Percentiles rank a stretch among this genome's conserved stretches.
phyloP scores from a whole-genome alignment of 352 stramenopile genomes.

The Globisporangium okanoganense region DNA sequence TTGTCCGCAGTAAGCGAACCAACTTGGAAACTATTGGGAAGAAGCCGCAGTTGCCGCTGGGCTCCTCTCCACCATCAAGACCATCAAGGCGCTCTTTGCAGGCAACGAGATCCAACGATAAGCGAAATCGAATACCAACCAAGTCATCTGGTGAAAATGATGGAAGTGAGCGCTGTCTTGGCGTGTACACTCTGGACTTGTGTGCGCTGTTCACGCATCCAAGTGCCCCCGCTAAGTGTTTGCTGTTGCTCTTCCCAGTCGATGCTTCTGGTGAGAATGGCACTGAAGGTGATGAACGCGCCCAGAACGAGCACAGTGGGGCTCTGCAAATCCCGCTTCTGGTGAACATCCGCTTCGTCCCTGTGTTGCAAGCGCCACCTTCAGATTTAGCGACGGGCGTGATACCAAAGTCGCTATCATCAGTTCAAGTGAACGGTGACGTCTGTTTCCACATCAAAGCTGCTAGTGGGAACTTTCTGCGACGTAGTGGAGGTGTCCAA shows the following conservation, averaged over 20 bases:
- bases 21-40: not conserved
- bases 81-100: not conserved
- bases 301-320: not conserved
- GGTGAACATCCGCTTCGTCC: not conserved
- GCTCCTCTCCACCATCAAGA: not conserved
- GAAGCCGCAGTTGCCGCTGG: not conserved
- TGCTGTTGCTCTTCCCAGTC: conserved; percentile 4
- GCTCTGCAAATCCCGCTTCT: conserved; percentile 5
- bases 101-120: not conserved
- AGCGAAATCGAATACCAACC: not conserved
- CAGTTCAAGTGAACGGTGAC: conserved; percentile 1
- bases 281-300: not conserved
- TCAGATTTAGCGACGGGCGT: not conserved
- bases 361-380: not conserved
- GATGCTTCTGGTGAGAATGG: not conserved
- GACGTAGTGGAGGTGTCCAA: not conserved
- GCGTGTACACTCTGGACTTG: not conserved
- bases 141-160: not conserved
- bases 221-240: not conserved
- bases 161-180: not conserved
- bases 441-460: conserved; percentile 7
- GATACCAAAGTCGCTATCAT: not conserved
- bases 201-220: conserved; percentile 9
- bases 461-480: conserved; percentile 3
- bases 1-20: not conserved